phyloP scores from a whole-genome alignment of 495 filamentous ascomycete species.

The Hyphodiscus hymeniophilus region DNA sequence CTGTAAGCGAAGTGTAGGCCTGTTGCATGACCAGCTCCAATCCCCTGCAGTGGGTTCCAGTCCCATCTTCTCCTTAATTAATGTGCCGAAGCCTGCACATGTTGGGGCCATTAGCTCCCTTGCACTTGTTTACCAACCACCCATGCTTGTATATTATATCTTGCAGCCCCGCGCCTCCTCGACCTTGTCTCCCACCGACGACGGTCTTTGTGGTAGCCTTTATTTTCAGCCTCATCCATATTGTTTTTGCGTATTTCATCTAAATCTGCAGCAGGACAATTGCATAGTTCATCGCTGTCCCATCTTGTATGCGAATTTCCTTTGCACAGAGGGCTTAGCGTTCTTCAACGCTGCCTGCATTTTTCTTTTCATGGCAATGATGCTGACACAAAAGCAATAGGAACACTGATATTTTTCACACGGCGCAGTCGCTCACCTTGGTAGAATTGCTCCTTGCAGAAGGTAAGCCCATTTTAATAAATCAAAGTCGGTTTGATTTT shows the following conservation, averaged over 20 bases:
- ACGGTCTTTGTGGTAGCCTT: conserved; percentile 11
- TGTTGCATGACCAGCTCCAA: conserved; percentile 16
- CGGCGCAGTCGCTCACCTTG: too few species aligned
- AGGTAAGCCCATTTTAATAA: too few species aligned
- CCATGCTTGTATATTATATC: conserved; percentile 24
- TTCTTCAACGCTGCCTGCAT: too few species aligned
- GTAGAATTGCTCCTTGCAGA: too few species aligned
- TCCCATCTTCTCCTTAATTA: conserved; percentile 23
- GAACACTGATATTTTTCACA: too few species aligned
- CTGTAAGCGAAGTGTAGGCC: conserved; percentile 21
- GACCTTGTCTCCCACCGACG: conserved; percentile 22
- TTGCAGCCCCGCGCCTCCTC: conserved; percentile 16
- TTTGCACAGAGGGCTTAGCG: conserved; percentile 7
- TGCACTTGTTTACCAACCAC: conserved; percentile 17
- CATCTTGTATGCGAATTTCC: conserved; percentile 18
- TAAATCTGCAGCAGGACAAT: conserved; percentile 7
- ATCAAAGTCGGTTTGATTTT: too few species aligned
- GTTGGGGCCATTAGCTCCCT: conserved; percentile 4
- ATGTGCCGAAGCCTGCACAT: conserved; percentile 22
- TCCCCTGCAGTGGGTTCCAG: conserved; percentile 13
- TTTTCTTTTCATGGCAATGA: too few species aligned
- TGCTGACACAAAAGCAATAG: too few species aligned
- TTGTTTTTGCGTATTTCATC: conserved; percentile 15
- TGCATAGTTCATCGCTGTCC: conserved; percentile 3
- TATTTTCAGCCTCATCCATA: conserved; percentile 17